Conservation (phyloP, 2,329 filamentous ascomycete genomes). For the Phyllosticta capitalensis region DNA sequence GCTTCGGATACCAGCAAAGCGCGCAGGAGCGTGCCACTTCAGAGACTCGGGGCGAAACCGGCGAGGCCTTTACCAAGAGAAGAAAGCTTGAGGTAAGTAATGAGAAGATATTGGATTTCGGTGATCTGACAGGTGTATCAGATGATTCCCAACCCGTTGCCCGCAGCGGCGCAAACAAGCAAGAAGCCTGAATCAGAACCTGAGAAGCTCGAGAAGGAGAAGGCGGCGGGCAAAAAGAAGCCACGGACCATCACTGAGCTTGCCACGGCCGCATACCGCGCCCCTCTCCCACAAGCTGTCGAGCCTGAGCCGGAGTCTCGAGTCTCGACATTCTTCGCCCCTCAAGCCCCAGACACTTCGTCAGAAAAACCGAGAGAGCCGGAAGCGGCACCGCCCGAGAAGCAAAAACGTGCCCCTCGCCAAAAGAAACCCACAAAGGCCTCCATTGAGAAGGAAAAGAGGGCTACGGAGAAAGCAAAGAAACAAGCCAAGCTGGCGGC, state of each 20-base stretch:
- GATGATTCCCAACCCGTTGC: not conserved
- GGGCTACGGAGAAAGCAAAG: constrained; percentile 18
- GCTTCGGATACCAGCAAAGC: constrained; percentile 18
- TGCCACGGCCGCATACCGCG: constrained; percentile 25
- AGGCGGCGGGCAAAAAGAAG: constrained; percentile 27
- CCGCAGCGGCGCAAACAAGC: not conserved
- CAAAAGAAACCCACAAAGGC: constrained; percentile 13
- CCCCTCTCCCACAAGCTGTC: constrained; percentile 18
- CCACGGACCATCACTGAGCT: constrained; percentile 30
- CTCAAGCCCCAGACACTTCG: constrained; percentile 12
- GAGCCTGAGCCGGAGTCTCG: constrained; percentile 5
- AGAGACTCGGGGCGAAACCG: constrained; percentile 2
- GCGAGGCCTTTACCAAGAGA: constrained; percentile 18
- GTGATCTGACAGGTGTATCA: not conserved
- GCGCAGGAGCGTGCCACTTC: not conserved
- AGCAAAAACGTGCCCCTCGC: constrained; percentile 9
- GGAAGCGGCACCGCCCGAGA: constrained; percentile 3
- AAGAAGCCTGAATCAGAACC: not conserved
- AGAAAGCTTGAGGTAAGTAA: constrained; percentile 21
- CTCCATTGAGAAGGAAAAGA: constrained; percentile 8
- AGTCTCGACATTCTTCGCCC: constrained; percentile 19
- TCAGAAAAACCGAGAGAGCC: constrained; percentile 15
- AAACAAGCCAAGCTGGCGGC: constrained; percentile 21
- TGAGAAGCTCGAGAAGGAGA: constrained; percentile 13
- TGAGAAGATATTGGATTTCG: too few species aligned